Evolutionary conservation across 306 rosid genomes (phyloP).

Genomic region (Benincasa hispida): DNA sequence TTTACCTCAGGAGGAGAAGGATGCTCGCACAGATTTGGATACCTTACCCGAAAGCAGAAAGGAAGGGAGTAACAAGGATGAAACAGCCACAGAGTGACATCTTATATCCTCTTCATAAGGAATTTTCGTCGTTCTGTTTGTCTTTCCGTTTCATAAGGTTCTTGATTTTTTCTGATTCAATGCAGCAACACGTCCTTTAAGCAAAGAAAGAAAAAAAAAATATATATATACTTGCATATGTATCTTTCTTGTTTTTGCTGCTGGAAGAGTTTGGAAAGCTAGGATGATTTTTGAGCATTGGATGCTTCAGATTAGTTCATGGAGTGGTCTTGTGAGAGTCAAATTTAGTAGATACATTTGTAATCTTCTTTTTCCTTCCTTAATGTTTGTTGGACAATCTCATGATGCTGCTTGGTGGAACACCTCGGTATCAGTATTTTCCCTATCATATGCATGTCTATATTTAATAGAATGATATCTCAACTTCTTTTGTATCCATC

Average conservation of each 20-base stretch:
- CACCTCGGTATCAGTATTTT: not conserved
- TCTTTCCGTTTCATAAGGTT: not conserved
- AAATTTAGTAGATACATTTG: not conserved
- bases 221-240: not conserved
- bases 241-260: not conserved
- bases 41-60: conserved; percentile 48
- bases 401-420: not conserved
- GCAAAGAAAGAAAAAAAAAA: not conserved
- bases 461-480: not conserved
- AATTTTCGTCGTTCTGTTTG: not conserved
- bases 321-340: not conserved
- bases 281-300: not conserved
- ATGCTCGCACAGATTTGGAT: conserved; percentile 43
- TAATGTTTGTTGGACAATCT: not conserved
- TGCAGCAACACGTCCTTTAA: not conserved
- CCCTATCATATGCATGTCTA: not conserved
- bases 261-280: not conserved
- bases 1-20: conserved; percentile 26
- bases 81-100: conserved; percentile 37
- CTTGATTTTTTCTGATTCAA: not conserved
- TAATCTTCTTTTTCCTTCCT: not conserved
- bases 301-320: not conserved
- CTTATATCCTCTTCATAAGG: not conserved
- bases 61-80: conserved; percentile 28
- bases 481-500: not conserved